These are phyloP conservation scores for Blastocystis sp. DNA, from an alignment of 352 stramenopile species.

Conservation along the genomic window DNA sequence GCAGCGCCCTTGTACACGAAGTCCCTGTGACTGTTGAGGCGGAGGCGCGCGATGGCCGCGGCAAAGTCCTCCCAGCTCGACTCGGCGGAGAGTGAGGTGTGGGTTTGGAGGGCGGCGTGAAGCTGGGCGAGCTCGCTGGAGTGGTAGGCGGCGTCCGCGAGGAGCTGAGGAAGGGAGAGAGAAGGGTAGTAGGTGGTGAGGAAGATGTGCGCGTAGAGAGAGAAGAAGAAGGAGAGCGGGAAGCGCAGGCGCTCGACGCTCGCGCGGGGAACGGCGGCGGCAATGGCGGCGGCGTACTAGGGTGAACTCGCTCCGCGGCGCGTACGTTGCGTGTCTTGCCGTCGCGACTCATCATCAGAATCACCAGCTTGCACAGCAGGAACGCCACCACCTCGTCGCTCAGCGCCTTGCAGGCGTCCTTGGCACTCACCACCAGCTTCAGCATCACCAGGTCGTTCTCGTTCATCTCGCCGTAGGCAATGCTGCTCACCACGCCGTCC, in stretches of 20 bases:
- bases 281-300: not conserved
- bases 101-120: too few species aligned
- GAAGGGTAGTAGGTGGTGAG: not conserved
- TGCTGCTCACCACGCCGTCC: not conserved
- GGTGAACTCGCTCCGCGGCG: not conserved
- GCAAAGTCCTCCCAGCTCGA: not conserved
- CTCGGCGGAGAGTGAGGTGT: not conserved
- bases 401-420: not conserved
- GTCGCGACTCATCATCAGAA: not conserved
- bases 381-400: not conserved
- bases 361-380: not conserved
- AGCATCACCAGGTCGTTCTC: not conserved
- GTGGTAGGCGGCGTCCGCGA: not conserved
- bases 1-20: not conserved
- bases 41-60: not conserved
- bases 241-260: not conserved
- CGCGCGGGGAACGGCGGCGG: not conserved
- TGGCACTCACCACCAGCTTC: not conserved
- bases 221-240: not conserved
- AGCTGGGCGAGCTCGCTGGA: not conserved
- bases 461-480: not conserved
- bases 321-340: not conserved
- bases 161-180: not conserved
- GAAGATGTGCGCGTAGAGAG: not conserved
- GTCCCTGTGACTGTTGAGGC: not conserved